A percentile compares a stretch with the other conserved stretches of the same genome.
phyloP scores from a whole-genome alignment of 495 filamentous ascomycete genomes.

The Terfezia boudieri region DNA sequence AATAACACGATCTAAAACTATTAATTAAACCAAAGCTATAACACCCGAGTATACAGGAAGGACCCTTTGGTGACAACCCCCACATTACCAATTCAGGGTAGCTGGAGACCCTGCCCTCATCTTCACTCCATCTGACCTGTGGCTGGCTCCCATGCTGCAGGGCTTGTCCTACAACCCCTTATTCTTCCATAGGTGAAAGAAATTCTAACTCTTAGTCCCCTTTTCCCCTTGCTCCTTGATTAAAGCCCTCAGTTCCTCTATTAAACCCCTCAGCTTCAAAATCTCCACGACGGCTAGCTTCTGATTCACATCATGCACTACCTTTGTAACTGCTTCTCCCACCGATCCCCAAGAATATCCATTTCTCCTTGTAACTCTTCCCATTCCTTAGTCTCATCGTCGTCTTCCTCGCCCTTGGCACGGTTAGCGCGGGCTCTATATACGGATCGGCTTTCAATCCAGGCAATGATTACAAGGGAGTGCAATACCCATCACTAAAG shows the following conservation, averaged over 20 bases:
- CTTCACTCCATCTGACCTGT: too few relatives aligned
- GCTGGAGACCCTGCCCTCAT: too few relatives aligned
- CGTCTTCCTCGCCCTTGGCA: slow-evolving; percentile 62
- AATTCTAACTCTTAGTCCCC: too few relatives aligned
- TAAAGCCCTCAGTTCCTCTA: slow-evolving; percentile 23
- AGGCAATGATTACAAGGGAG: slow-evolving; percentile 55
- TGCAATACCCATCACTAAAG: slow-evolving; percentile 71
- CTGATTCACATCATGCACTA: slow-evolving; percentile 52
- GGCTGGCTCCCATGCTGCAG: too few relatives aligned
- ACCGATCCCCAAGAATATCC: slow-evolving; percentile 59
- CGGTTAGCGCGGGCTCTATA: slow-evolving; percentile 46
- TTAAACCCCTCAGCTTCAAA: slow-evolving; percentile 40
- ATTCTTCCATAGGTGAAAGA: too few relatives aligned
- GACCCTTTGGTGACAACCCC: too few relatives aligned
- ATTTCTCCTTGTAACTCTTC: slow-evolving; percentile 52
- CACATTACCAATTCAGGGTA: too few relatives aligned
- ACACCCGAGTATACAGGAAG: too few relatives aligned
- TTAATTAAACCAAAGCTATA: too few relatives aligned
- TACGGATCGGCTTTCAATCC: slow-evolving; percentile 49
- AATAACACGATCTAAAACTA: too few relatives aligned
- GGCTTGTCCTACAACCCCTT: too few relatives aligned
- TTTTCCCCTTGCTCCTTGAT: too few relatives aligned
- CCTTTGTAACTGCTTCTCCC: slow-evolving; percentile 54
- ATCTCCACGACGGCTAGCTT: slow-evolving; percentile 46
- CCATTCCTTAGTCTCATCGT: slow-evolving; percentile 79